A percentile compares a stretch with the other conserved stretches of the same genome.
Evolutionary conservation across 345 rosid genomes (phyloP).

Genomic region (Rhodamnia rubescens): DNA sequence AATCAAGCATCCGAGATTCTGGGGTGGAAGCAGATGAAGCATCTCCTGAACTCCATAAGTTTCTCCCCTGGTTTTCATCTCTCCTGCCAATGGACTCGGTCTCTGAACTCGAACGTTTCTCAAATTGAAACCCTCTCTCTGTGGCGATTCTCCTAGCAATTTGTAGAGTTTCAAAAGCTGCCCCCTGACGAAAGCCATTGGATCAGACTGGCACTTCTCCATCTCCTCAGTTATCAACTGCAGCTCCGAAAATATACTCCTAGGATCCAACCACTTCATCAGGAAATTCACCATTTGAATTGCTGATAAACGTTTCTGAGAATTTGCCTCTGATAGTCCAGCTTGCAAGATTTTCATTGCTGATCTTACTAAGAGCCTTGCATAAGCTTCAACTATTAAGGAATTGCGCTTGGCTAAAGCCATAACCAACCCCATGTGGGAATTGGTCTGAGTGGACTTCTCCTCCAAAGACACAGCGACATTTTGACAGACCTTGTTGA

Average conservation of each 20-base stretch:
- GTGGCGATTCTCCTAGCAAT: constrained; percentile 56
- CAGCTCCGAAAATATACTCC: constrained; percentile 70
- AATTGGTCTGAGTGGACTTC: constrained; percentile 59
- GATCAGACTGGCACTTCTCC: constrained; percentile 80
- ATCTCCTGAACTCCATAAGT: constrained; percentile 6
- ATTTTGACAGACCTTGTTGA: constrained; percentile 80
- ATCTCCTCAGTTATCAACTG: constrained; percentile 58
- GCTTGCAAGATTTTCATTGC: constrained; percentile 50
- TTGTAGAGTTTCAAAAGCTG: constrained; percentile 82
- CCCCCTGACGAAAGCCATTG: constrained; percentile 86
- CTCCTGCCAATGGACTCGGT: constrained; percentile 56
- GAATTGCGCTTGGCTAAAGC: constrained; percentile 80
- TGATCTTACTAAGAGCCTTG: constrained; percentile 65
- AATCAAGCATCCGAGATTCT: constrained; percentile 68
- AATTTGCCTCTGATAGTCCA: constrained; percentile 56
- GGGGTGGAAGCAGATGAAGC: constrained; percentile 58
- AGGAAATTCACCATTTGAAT: constrained; percentile 86
- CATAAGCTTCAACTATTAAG: constrained; percentile 80
- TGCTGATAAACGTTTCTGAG: constrained; percentile 74
- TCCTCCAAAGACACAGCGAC: constrained; percentile 81
- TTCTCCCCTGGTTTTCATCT: constrained; percentile 21
- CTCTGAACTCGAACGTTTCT: constrained; percentile 46
- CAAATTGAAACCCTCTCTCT: constrained; percentile 45
- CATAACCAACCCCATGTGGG: constrained; percentile 74
- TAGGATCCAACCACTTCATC: constrained; percentile 73